Conservation (phyloP, 352 stramenopile genomes). For the Salisapilia sapeloensis region DNA sequence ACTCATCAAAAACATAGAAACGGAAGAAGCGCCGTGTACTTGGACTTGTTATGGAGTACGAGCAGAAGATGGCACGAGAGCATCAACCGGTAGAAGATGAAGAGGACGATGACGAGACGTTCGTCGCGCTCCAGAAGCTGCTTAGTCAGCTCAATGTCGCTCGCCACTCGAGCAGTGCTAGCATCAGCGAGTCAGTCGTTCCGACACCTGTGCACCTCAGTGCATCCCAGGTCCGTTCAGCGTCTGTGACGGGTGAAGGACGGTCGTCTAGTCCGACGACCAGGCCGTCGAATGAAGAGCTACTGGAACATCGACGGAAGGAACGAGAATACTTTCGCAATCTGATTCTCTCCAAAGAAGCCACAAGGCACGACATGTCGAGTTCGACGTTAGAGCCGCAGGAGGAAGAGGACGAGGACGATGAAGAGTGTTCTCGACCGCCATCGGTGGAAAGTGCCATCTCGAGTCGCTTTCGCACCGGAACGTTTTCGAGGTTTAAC, state of each 20-base stretch:
- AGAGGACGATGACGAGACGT: constrained; percentile 65
- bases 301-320: constrained; percentile 39
- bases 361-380: constrained; percentile 9
- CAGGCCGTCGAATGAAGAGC: constrained; percentile 43
- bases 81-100: constrained; percentile 15
- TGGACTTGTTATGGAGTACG: too few species aligned
- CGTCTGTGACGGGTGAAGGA: too few species aligned
- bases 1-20: too few species aligned
- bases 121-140: constrained; percentile 57
- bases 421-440: constrained; percentile 31
- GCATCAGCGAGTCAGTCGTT: too few species aligned
- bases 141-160: constrained; percentile 40
- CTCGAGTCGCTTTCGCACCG: constrained; percentile 67
- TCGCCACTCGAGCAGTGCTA: constrained; percentile 3
- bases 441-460: constrained; percentile 65
- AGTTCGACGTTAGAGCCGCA: constrained; percentile 24
- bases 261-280: constrained; percentile 5
- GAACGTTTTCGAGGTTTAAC: constrained; percentile 54
- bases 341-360: constrained; percentile 25
- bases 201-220: too few species aligned
- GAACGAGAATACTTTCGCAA: constrained; percentile 56
- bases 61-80: constrained; percentile 21
- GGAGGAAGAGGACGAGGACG: constrained; percentile 32
- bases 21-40: too few species aligned
- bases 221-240: too few species aligned